Evolutionary conservation across 192 early-diverging fungal species (phyloP).

Genomic region (Coemansia sp.): DNA sequence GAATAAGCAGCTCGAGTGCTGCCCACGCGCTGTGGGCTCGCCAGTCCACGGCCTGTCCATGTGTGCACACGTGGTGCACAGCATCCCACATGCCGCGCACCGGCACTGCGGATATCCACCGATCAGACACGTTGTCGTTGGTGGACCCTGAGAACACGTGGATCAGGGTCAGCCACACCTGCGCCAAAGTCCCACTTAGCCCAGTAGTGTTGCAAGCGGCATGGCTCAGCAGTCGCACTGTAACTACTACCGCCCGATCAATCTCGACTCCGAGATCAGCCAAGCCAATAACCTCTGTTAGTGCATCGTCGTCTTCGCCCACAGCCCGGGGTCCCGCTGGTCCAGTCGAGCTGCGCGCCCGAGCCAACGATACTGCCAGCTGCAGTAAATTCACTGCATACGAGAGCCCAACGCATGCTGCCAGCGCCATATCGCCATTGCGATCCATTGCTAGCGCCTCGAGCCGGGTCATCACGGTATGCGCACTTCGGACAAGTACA

Average conservation of each 20-base stretch:
- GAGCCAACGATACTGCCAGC: conserved; percentile 19
- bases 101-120: background rate
- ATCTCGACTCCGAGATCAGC: conserved; percentile 27
- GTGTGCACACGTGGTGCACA: conserved; percentile 10
- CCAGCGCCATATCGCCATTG: background rate
- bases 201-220: background rate
- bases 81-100: conserved; percentile 22
- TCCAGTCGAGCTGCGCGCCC: conserved; percentile 1
- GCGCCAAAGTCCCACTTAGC: conserved; percentile 13
- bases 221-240: conserved; percentile 19
- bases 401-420: conserved; percentile 25
- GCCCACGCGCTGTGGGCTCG: conserved; percentile 25
- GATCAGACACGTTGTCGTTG: background rate
- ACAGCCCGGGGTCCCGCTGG: conserved; percentile 29
- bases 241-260: conserved; percentile 21
- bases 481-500: conserved; percentile 9
- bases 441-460: conserved; percentile 4
- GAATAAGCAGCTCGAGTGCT: conserved; percentile 20
- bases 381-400: conserved; percentile 31
- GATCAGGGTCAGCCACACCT: conserved; percentile 34
- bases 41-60: background rate
- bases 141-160: conserved; percentile 17
- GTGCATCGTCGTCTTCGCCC: conserved; percentile 32
- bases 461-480: conserved; percentile 11
- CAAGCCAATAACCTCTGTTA: conserved; percentile 7